phyloP scores from a whole-genome alignment of 805 yeast genomes.

The Tetrapisispora pingtungensis region DNA sequence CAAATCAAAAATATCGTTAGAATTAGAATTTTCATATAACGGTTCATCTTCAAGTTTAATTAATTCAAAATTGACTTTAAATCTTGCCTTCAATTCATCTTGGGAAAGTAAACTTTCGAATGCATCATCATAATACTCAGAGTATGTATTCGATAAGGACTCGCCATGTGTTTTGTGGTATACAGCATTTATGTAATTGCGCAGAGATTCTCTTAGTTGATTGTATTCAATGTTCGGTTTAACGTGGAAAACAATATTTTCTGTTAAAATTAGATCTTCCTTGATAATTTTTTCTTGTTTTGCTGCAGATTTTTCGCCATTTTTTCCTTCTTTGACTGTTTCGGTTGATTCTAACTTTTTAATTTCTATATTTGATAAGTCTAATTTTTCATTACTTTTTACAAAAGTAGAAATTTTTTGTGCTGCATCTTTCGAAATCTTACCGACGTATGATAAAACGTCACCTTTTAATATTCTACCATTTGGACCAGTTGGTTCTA shows the following conservation, averaged over 20 bases:
- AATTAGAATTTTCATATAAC: neutral
- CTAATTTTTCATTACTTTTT: slow-evolving; percentile 50
- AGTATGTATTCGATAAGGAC: slow-evolving; percentile 17
- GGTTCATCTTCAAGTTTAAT: slow-evolving; percentile 7
- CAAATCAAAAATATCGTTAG: slow-evolving; percentile 20
- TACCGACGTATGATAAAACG: slow-evolving; percentile 73
- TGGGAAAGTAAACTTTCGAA: slow-evolving; percentile 52
- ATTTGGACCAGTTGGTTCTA: slow-evolving; percentile 78
- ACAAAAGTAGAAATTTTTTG: slow-evolving; percentile 45
- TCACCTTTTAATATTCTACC: slow-evolving; percentile 89
- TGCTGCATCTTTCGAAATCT: slow-evolving; percentile 49
- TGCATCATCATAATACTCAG: slow-evolving; percentile 46
- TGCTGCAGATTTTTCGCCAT: slow-evolving; percentile 7
- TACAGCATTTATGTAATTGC: slow-evolving; percentile 37
- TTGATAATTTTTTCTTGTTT: slow-evolving; percentile 25
- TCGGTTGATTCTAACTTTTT: slow-evolving; percentile 19
- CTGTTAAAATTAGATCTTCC: slow-evolving; percentile 3
- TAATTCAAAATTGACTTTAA: slow-evolving; percentile 16
- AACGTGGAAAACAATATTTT: slow-evolving; percentile 26
- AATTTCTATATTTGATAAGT: slow-evolving; percentile 54
- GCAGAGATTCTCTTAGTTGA: slow-evolving; percentile 36
- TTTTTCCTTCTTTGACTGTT: slow-evolving; percentile 16
- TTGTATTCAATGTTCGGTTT: slow-evolving; percentile 24
- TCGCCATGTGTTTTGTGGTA: slow-evolving; percentile 29
- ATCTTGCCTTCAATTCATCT: slow-evolving; percentile 20